Base-by-base conservation (phyloP, 257 asterid species). In the Fraxinus excelsior region DNA sequence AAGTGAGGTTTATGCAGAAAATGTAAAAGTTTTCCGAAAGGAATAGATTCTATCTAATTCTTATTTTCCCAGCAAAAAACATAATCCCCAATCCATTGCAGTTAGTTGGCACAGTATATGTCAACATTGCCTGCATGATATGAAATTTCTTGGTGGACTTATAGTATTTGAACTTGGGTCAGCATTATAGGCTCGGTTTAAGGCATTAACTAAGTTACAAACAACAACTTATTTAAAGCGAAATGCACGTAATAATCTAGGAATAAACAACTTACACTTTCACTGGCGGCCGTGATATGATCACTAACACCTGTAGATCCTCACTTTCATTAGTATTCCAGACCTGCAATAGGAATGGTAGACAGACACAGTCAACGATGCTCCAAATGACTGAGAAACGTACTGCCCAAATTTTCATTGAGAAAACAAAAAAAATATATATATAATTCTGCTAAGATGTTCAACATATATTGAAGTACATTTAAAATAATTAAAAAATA, bases 251-350 rank as follows among this genome's bases (percentile, higher is more conserved):
- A 5, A 58, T 58, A 21, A 2, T 58, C 11, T 21, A 7, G 66
- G 5, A 29, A 69, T 28, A 70, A 26, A 31, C 21, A 56, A 78
- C 97, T 91, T 82, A 95, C 99, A 87, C 95, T 90, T 95, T 95
- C 73, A 85, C 82, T 1, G 99, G 99, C 0, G 99, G 99, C 29
- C 98, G 93, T 71, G 99, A 91, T 80, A 95, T 88, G 38, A 89
- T 77, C 76, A 91, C 96, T 75, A 93, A 83, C 74, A 87, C 72
- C 79, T 95, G 99, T 84, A 95, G 77, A 87, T 93, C 98, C 76
- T 92, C 96, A 2, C 81, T 70, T 37, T 81, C 83, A 32, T 90
- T 80, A 3, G 97, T 93, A 87, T 91, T 93, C 92, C 92, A 83
- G 49, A 95, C 83, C 99, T 95, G 87, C 28, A 74, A 72, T 26